Base-by-base conservation (phyloP, 2,329 filamentous ascomycete species). In the Elsinoe australis region DNA sequence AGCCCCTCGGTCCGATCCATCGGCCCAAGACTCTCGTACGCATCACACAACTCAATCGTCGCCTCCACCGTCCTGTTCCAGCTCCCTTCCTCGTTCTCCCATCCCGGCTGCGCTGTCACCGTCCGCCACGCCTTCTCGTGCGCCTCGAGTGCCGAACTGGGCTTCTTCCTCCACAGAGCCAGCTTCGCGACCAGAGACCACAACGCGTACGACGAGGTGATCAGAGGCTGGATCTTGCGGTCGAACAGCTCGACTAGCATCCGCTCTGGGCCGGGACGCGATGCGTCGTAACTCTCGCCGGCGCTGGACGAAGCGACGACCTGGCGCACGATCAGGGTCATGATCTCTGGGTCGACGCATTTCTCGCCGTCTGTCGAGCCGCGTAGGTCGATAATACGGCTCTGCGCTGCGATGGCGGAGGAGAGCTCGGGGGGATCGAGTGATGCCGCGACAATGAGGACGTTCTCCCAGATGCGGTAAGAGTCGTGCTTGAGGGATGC, bases 391-490 rank as follows among this genome's bases (percentile, higher is more conserved):
- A 95, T 79, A 45, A 96, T 74, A 52, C 83, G 79, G 32, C 76
- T 78, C 51, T 92, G 75, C 0, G 87, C 87, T 3, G 82, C 73
- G 24, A 95, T 70, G 44, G 95, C 78, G 53, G 95, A 87, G 0
- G 72, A 64, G 60, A 87, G 81, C 0, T 83, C 79, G 0, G 86
- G 83, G 0, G 90, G 89, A 1, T 74, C 75, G 21, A 92, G 76
- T 1, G 87, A 85, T 0, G 85, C 79, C 0, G 86, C 84, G 17
- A 96, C 82, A 0, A 88, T 92, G 50, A 98, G 78, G 12, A 96
- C 83, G 59, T 98, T 98, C 62, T 94, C 87, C 90, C 90, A 96
- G 64, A 98, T 95, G 56, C 87, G 82, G 76, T 84, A 86, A 67
- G 90, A 90, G 57, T 88, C 82, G 64, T 87, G 78, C 44, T 94